Base-by-base conservation (phyloP, 495 filamentous ascomycete genomes). In the Penicillium steckii region DNA sequence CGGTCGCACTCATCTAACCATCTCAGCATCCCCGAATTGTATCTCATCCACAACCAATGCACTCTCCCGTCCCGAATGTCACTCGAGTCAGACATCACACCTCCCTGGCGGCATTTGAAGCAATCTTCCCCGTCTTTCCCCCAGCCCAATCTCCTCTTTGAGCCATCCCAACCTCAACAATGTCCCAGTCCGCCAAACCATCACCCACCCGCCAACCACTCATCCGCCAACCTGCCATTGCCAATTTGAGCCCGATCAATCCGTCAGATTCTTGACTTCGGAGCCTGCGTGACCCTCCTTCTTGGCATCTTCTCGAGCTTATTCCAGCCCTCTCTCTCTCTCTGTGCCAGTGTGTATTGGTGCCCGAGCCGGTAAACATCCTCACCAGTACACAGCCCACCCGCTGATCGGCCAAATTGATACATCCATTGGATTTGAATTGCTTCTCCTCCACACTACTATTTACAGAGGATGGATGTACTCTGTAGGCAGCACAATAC, bases 351-450 rank as follows among this genome's bases (percentile, higher is more conserved):
- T 35, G n/a, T n/a, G n/a, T n/a, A n/a, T 46, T 50, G 52, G 40
- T 49, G 52, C 49, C 49, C 38, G 55, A 57, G 49, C 55, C 22
- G 27, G 35, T 47, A 29, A 55, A 21, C 27, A 23, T 13, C 45
- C n/a, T n/a, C n/a, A 22, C n/a, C 26, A 45, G 53, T 27, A 5
- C 26, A 27, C 26, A 5, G 26, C 32, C 32, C 35, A 29, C n/a
- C 8, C 15, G 35, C 26, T 21, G 46, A 43, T 53, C 46, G 57
- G 54, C n/a, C n/a, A n/a, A n/a, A n/a, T n/a, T n/a, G n/a, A n/a
- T n/a, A n/a, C n/a, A n/a, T n/a, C n/a, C n/a, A n/a, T n/a, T n/a
- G n/a, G n/a, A n/a, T n/a, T n/a, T n/a, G n/a, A n/a, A n/a, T n/a
- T 12, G 27, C 12, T 12, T 29, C 27, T 12, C 6, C 27, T 29